These are phyloP conservation scores for Spizellomyces sp. DNA, from an alignment of 192 early-diverging fungal species.

Conservation along the genomic window DNA sequence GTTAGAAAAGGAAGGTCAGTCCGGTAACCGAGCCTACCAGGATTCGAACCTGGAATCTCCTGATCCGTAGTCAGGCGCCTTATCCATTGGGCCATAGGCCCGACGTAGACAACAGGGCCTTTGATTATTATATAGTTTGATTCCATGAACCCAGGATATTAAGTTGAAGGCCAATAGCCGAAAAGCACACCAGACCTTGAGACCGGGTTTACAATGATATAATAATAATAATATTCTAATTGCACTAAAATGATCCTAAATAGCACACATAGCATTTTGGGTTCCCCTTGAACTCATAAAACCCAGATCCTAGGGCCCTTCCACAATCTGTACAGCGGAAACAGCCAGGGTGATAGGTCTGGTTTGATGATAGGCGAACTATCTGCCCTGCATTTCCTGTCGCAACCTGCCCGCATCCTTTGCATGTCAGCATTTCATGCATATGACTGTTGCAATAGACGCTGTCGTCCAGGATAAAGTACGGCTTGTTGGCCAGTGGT, in stretches of 20 bases:
- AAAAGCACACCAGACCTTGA: too few species aligned
- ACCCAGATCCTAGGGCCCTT: constrained; percentile 2
- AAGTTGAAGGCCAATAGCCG: too few species aligned
- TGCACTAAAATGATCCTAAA: constrained; percentile 13
- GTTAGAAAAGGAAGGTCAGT: too few species aligned
- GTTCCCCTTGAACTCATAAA: constrained; percentile 7
- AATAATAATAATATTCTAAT: constrained; percentile 3
- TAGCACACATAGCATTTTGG: constrained; percentile 28
- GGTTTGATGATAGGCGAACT: constrained; percentile 4
- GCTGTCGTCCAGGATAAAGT: constrained; percentile 25
- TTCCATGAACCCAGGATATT: too few species aligned
- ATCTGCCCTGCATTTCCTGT: constrained; percentile 17
- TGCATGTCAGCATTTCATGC: constrained; percentile 25
- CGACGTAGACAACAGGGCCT: too few species aligned
- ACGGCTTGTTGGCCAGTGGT: constrained; percentile 23
- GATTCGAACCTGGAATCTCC: too few species aligned
- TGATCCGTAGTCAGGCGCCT: too few species aligned
- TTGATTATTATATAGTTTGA: too few species aligned
- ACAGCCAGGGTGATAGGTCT: constrained; percentile 14
- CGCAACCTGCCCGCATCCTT: constrained; percentile 3
- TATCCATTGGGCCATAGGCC: too few species aligned
- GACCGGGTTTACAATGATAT: neutral
- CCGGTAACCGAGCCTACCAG: too few species aligned
- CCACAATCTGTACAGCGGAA: constrained; percentile 22
- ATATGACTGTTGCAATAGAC: constrained; percentile 21